Base-by-base conservation (phyloP, 352 stramenopile species). In the Pseudoperonospora humuli region DNA sequence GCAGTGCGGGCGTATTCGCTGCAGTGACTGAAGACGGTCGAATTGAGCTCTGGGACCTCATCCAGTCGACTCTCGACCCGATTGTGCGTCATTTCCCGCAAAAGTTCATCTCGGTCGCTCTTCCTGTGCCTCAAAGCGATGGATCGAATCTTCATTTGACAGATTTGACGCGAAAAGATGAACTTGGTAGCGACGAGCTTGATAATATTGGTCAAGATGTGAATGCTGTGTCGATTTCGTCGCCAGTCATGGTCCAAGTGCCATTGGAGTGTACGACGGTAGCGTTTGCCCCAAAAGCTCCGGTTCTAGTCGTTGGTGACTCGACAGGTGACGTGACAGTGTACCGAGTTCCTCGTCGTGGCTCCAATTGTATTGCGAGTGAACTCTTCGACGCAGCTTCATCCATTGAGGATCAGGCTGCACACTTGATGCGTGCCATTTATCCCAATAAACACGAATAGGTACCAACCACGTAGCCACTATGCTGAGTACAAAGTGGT, bases 221-320 rank as follows among this genome's bases (percentile, higher is more conserved):
- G 13, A n/a, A n/a, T 18, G 14, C 35, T 28, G 45, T 29, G 15
- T 31, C 17, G 0, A 49, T 7, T 10, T 7, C 36, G 5, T 20
- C 24, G 2, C 17, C 48, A 41, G 52, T 37, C 6, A 32, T 69
- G 37, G 43, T 64, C 9, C 63, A 84, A 47, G 58, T 84, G 17
- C 47, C 57, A 8, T 35, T 84, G 2, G 65, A 86, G 40, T 88
- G 78, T 61, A 87, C 78, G 0, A 81, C 65, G 8, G 69, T 90
- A 5, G 67, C 72, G 3, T 90, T 90, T 42, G 75, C 77, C 1
- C 71, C 71, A 2, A 75, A 67, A 14, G 80, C 71, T 9, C 80
- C 78, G 0, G 77, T 90, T 1, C 67, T 90, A 2, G 67, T 90
- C 3, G 75, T 89, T 3, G 78, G 80, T 21, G 80, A 93, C 45